phyloP scores from a whole-genome alignment of 225 moss, liverwort and hornwort species.

The Takakia lepidozioides region DNA sequence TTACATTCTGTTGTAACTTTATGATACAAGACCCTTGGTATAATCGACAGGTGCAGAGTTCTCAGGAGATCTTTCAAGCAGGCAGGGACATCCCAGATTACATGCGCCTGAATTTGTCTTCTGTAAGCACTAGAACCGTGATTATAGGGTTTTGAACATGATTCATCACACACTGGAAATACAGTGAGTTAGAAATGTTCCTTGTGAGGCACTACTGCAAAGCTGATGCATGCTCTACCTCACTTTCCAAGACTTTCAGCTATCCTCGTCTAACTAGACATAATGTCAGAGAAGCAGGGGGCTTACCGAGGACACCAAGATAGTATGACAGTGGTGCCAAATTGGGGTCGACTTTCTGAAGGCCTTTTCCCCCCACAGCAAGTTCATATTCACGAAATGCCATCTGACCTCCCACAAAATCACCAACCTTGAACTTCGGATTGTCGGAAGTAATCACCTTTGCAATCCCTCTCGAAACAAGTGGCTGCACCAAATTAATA shows the following conservation, averaged over 20 bases:
- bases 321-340: slow-evolving; percentile 2
- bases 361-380: neutral
- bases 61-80: too few species aligned
- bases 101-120: too few species aligned
- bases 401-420: neutral
- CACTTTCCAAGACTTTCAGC: too few species aligned
- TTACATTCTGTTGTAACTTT: too few species aligned
- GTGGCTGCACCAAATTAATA: slow-evolving; percentile 1
- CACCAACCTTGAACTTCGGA: slow-evolving; percentile 6
- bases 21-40: too few species aligned
- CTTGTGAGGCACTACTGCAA: neutral
- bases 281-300: too few species aligned
- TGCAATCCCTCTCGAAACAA: neutral
- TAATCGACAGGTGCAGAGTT: too few species aligned
- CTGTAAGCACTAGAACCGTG: too few species aligned
- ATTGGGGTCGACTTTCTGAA: neutral
- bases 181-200: neutral
- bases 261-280: neutral
- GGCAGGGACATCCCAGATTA: too few species aligned
- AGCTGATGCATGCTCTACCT: too few species aligned
- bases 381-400: slow-evolving; percentile 4
- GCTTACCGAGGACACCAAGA: slow-evolving; percentile 1
- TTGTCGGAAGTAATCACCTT: slow-evolving; percentile 11
- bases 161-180: neutral
- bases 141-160: neutral